Evolutionary conservation across 2,329 filamentous ascomycete genomes (phyloP).

Genomic region (Gaeumannomyces sp.): DNA sequence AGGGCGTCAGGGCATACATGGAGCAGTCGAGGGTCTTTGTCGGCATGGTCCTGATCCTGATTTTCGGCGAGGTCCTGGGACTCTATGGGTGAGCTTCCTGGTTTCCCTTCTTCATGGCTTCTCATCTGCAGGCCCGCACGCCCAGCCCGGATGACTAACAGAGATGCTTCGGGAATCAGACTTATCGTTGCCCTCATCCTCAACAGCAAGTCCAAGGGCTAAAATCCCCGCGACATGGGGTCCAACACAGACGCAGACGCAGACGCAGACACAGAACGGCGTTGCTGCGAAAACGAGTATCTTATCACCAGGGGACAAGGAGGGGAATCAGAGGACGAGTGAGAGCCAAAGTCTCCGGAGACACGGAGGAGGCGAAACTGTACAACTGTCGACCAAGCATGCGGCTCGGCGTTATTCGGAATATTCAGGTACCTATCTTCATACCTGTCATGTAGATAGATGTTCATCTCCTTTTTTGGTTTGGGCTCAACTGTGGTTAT

Average conservation of each 20-base stretch:
- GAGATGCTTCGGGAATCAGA: slow-evolving; percentile 35
- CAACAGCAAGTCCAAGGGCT: slow-evolving; percentile 75
- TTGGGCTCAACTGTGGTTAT: neutral
- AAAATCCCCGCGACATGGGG: slow-evolving; percentile 20
- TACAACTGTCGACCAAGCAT: slow-evolving; percentile 8
- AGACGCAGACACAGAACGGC: neutral
- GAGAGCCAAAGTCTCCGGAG: neutral
- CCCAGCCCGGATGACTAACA: neutral
- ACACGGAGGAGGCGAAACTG: neutral
- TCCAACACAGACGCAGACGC: neutral
- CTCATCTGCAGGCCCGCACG: neutral
- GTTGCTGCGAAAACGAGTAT: neutral
- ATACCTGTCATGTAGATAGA: slow-evolving; percentile 2
- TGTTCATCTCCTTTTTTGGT: neutral
- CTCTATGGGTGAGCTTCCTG: slow-evolving; percentile 73
- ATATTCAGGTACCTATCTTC: slow-evolving; percentile 7
- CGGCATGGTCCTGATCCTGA: slow-evolving; percentile 96
- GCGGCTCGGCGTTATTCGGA: slow-evolving; percentile 8
- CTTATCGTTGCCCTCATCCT: slow-evolving; percentile 90
- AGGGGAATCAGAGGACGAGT: neutral
- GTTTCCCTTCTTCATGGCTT: neutral
- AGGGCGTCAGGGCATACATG: slow-evolving; percentile 92
- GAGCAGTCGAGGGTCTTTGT: slow-evolving; percentile 93
- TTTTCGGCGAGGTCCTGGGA: slow-evolving; percentile 96
- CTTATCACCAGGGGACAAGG: neutral